Base-by-base conservation (phyloP, 2,329 filamentous ascomycete genomes). In the Aspergillus tamarii region DNA sequence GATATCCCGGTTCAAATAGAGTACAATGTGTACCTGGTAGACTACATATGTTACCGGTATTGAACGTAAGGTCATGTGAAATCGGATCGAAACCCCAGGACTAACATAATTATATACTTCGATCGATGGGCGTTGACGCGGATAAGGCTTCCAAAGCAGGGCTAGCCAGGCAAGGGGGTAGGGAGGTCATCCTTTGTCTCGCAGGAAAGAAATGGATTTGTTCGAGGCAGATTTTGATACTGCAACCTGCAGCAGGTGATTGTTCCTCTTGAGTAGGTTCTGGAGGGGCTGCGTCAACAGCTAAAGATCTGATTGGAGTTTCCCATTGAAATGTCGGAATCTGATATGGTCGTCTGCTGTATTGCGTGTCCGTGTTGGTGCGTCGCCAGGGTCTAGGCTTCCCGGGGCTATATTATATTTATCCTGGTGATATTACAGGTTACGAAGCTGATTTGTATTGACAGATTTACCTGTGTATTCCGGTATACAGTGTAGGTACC, bases 341-440 rank as follows among this genome's bases (percentile, higher is more conserved):
- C n/a, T 61, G 52, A 46, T 32, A 55, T 34, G 30, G 23, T 34
- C 36, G 34, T 53, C 55, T 41, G 43, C n/a, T 23, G 28, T 39
- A 21, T 59, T 59, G 39, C 30, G 57, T 39, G 59, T 64, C 58
- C n/a, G 19, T 64, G 58, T 61, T 61, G 45, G n/a, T 58, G 45
- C 62, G 57, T 55, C 55, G 58, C 53, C 21, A 61, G 52, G 32
- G 34, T 32, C 60, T 52, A 59, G 39, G 8, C 53, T 39, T 39
- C 32, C 6, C 10, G 11, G 11, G 21, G 7, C 52, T 39, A 23
- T 39, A 32, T 55, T 9, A 3, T 36, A 54, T 54, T 8, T 16
- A 34, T 9, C n/a, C n/a, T 39, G 52, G 11, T 36, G 8, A 53
- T 34, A 26, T 46, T 46, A 46, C 14, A 23, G n/a, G 43, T 12